phyloP scores from a whole-genome alignment of 768 basidiomycete genomes.

The Collybiopsis luxurians region DNA sequence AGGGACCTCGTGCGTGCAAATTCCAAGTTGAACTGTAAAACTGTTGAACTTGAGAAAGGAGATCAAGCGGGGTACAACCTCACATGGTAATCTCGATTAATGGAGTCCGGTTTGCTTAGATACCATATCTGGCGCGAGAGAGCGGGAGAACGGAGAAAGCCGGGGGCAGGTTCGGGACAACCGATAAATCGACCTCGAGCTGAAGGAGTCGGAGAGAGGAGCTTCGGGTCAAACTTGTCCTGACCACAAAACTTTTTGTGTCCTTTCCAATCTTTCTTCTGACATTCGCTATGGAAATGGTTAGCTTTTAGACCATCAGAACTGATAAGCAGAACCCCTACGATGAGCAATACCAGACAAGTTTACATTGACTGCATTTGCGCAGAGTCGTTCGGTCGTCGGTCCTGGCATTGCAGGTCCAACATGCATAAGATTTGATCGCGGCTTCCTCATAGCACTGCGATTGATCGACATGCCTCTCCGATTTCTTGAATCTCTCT shows the following conservation, averaged over 20 bases:
- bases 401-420: background rate
- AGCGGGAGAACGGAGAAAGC: too few species aligned
- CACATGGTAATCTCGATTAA: background rate
- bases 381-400: background rate
- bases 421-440: background rate
- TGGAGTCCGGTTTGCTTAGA: background rate
- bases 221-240: background rate
- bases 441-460: background rate
- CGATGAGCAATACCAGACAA: background rate
- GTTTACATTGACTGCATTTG: background rate
- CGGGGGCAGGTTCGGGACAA: background rate
- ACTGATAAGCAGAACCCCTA: background rate
- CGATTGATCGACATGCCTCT: background rate
- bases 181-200: background rate
- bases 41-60: too few species aligned
- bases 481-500: background rate
- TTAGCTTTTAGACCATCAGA: background rate
- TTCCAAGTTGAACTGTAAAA: too few species aligned
- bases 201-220: background rate
- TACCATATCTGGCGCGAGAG: background rate
- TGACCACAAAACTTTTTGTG: background rate
- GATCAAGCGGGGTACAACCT: too few species aligned
- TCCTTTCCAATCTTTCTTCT: background rate
- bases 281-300: background rate
- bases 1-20: too few species aligned